Conservation (phyloP, 495 filamentous ascomycete genomes). For the Aspergillus campestris region DNA sequence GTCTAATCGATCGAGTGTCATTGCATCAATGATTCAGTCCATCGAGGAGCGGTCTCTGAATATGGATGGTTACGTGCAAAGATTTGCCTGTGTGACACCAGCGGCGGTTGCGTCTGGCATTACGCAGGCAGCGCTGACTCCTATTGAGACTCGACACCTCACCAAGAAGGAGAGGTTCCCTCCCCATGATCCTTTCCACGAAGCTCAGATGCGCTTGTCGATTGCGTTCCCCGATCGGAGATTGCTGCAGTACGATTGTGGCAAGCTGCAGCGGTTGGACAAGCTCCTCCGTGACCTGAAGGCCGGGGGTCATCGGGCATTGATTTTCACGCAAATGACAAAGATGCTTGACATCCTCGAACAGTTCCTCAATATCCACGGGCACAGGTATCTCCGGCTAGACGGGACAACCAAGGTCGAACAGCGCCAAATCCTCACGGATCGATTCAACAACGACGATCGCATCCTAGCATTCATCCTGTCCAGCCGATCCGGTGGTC, state of each 20-base stretch:
- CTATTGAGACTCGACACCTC: conserved; percentile 49
- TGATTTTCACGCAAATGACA: conserved; percentile 99
- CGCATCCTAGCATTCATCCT: conserved; percentile 93
- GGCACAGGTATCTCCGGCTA: conserved; percentile 90
- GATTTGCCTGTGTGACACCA: conserved; percentile 87
- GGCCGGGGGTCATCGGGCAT: conserved; percentile 79
- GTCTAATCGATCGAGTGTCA: conserved; percentile 56
- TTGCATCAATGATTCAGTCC: conserved; percentile 64
- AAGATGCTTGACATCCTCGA: conserved; percentile 97
- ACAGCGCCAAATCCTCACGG: conserved; percentile 88
- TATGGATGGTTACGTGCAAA: conserved; percentile 67
- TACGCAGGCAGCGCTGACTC: conserved; percentile 56
- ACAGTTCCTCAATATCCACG: conserved; percentile 96
- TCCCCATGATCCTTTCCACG: conserved; percentile 79
- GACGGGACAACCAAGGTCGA: conserved; percentile 94
- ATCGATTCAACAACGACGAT: conserved; percentile 91
- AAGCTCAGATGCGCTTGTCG: conserved; percentile 81
- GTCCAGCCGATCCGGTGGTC: conserved; percentile 84
- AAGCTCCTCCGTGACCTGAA: conserved; percentile 80
- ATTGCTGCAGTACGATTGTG: conserved; percentile 93
- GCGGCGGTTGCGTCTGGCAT: conserved; percentile 75
- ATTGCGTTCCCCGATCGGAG: conserved; percentile 97
- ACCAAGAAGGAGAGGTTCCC: conserved; percentile 44
- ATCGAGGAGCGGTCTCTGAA: conserved; percentile 60
- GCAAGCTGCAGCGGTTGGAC: conserved; percentile 89